phyloP scores from a whole-genome alignment of 208 protist genomes.

The Crithidia fasciculata region DNA sequence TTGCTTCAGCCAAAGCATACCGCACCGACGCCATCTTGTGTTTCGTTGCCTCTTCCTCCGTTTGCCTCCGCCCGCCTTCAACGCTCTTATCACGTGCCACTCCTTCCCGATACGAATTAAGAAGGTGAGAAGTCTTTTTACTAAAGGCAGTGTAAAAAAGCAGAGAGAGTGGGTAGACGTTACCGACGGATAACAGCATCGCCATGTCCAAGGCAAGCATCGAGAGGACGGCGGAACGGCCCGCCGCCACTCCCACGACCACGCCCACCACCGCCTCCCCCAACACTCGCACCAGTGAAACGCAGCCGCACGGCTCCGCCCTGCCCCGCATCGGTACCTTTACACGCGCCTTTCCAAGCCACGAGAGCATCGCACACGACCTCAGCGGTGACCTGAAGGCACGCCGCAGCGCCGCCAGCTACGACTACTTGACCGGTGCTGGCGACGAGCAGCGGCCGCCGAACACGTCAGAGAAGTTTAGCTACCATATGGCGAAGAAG shows the following conservation, averaged over 20 bases:
- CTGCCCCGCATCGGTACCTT: neutral
- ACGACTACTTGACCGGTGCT: constrained; percentile 23
- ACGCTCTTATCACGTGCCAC: no score
- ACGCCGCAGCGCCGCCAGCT: constrained; percentile 22
- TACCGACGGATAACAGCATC: neutral
- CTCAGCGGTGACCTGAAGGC: neutral
- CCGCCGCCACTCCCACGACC: no score
- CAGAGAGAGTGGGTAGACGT: no score
- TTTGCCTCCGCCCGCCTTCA: no score
- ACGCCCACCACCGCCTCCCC: no score
- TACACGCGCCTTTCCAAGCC: neutral
- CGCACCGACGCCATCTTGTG: no score
- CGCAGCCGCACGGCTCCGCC: constrained; percentile 2
- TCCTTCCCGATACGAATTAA: no score
- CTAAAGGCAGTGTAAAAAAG: no score
- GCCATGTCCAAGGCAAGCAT: neutral
- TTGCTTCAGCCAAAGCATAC: no score
- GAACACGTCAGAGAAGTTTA: neutral
- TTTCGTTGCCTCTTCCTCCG: no score
- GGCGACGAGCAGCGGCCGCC: neutral
- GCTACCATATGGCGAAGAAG: constrained; percentile 10
- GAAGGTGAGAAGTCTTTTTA: no score
- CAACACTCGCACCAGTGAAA: neutral
- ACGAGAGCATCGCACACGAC: constrained; percentile 13
- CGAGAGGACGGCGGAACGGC: no score